These are phyloP conservation scores for Colletotrichum ledebouriae DNA, from an alignment of 2,329 filamentous ascomycete genomes.

Conservation along the genomic window DNA sequence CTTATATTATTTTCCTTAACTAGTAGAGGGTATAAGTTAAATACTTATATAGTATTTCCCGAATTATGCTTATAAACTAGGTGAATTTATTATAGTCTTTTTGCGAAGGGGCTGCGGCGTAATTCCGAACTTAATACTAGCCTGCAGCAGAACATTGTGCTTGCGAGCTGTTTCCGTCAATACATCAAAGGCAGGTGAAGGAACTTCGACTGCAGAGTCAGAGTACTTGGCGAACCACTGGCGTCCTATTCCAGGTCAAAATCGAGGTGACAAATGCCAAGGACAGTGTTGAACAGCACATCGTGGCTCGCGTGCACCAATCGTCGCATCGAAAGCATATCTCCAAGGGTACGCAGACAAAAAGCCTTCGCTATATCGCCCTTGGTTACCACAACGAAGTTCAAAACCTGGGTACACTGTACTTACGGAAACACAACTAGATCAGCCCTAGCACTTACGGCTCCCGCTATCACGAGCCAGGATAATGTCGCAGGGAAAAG, in stretches of 20 bases:
- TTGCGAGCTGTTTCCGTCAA: conserved; percentile 52
- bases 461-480: no score
- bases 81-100: no score
- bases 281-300: conserved; percentile 45
- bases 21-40: no score
- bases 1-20: no score
- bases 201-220: conserved; percentile 54
- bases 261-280: background rate
- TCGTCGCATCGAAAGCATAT: conserved; percentile 58
- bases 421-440: conserved; percentile 57
- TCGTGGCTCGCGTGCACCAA: conserved; percentile 55
- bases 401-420: background rate
- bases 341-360: conserved; percentile 59
- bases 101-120: no score
- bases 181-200: conserved; percentile 53
- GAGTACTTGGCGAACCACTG: conserved; percentile 57
- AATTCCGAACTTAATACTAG: no score
- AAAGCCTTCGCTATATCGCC: conserved; percentile 51
- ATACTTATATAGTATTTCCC: no score
- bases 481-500: no score
- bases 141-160: conserved; percentile 52
- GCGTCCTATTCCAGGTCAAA: conserved; percentile 48
- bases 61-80: no score
- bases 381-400: background rate
- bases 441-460: conserved; percentile 53